A percentile compares a stretch with the other conserved stretches of the same genome.
phyloP scores from a whole-genome alignment of 257 asterid genomes.

The Mentha longifolia region DNA sequence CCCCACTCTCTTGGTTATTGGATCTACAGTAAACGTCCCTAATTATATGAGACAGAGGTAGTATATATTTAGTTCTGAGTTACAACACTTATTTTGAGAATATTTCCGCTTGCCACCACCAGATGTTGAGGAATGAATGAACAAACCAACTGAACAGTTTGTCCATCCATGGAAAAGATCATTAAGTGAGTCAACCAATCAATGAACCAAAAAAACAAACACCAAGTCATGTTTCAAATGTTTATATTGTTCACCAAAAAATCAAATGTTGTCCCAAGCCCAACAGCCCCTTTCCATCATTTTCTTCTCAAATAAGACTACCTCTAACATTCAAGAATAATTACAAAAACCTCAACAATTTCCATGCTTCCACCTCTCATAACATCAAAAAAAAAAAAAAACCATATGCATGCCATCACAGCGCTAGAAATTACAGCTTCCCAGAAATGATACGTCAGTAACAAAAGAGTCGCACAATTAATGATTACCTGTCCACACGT shows the following conservation, averaged over 20 bases:
- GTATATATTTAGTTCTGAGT: background rate
- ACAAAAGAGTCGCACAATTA: background rate
- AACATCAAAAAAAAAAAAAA: background rate
- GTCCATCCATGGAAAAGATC: background rate
- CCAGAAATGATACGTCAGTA: background rate
- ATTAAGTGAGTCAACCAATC: background rate
- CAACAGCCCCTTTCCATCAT: background rate
- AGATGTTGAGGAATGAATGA: background rate
- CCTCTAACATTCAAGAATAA: background rate
- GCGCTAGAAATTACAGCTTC: background rate
- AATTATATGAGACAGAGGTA: no score
- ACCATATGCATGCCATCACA: background rate
- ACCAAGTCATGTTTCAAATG: slow-evolving; percentile 2
- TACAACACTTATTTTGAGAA: background rate
- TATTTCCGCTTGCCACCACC: background rate
- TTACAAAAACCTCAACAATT: background rate
- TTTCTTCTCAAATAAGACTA: background rate
- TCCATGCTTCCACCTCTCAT: background rate
- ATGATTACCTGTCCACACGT: slow-evolving; percentile 68
- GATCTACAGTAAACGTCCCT: no score
- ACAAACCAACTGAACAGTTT: background rate
- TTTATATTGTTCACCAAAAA: background rate
- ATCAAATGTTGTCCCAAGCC: background rate
- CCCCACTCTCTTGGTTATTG: no score
- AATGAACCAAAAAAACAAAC: background rate